These are phyloP conservation scores for Sphagnum fallax DNA, from an alignment of 228 moss, liverwort and hornwort species.

Conservation along the genomic window DNA sequence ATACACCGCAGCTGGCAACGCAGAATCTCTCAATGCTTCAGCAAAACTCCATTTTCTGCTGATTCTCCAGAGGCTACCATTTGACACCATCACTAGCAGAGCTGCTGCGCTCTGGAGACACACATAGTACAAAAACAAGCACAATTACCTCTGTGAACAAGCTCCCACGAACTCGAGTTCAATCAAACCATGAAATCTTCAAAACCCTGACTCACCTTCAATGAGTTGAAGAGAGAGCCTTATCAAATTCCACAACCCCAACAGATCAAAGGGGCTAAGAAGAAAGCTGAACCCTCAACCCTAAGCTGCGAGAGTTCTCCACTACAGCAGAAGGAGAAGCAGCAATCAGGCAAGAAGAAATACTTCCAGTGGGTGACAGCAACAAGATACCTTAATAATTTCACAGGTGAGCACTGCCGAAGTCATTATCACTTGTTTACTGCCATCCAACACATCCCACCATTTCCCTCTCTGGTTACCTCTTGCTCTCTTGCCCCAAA, in stretches of 20 bases:
- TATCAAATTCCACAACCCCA: too few species aligned
- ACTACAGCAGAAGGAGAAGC: constrained; percentile 27
- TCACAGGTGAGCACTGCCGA: constrained; percentile 86
- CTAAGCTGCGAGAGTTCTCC: constrained; percentile 16
- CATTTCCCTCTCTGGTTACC: background rate
- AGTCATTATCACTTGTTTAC: constrained; percentile 85
- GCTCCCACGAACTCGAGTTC: background rate
- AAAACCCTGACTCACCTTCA: background rate
- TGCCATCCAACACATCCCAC: constrained; percentile 13
- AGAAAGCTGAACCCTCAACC: constrained; percentile 1
- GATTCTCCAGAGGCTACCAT: constrained; percentile 45
- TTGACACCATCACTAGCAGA: constrained; percentile 42
- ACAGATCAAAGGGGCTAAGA: constrained; percentile 6
- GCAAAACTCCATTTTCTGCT: constrained; percentile 61
- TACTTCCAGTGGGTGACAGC: constrained; percentile 39
- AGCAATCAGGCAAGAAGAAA: constrained; percentile 40
- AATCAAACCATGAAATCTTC: background rate
- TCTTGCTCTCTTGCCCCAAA: background rate
- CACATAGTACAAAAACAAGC: background rate
- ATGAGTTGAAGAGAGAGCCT: background rate
- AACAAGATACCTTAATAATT: constrained; percentile 73
- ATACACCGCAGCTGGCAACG: constrained; percentile 84
- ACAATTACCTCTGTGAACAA: background rate
- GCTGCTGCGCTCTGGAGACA: constrained; percentile 58
- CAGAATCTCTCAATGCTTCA: constrained; percentile 74